Conservation (phyloP, 2,329 filamentous ascomycete genomes). For the Coniella lustricola region DNA sequence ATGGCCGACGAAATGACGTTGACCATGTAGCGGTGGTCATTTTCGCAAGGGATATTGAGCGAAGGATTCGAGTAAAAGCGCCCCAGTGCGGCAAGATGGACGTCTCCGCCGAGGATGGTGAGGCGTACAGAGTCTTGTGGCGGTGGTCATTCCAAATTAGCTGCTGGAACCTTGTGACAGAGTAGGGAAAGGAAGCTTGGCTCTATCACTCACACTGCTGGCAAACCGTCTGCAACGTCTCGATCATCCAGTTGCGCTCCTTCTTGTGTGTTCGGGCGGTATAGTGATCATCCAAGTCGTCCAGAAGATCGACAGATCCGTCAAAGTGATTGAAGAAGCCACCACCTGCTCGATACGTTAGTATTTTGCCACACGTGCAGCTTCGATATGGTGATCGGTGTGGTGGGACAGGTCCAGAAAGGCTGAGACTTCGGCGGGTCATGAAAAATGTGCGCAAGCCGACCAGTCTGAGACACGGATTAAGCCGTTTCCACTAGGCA, state of each 20-base stretch:
- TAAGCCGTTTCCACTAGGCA: background rate
- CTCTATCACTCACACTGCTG: conserved; percentile 47
- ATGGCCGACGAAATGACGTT: conserved; percentile 94
- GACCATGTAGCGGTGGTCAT: conserved; percentile 89
- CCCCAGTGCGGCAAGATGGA: conserved; percentile 84
- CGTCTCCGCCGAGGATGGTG: conserved; percentile 89
- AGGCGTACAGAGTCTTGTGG: conserved; percentile 64
- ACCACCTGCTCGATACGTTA: conserved; percentile 44
- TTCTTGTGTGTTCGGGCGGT: conserved; percentile 86
- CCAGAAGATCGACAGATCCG: conserved; percentile 83
- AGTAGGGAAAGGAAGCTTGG: too few relatives aligned
- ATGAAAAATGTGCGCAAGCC: background rate
- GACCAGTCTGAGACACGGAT: background rate
- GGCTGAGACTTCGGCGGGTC: background rate
- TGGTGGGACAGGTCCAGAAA: background rate
- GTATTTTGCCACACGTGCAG: background rate
- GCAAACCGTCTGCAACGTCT: conserved; percentile 75
- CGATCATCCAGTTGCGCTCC: conserved; percentile 72
- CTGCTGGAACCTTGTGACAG: background rate
- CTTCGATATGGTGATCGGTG: background rate
- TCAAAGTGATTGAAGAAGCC: conserved; percentile 91
- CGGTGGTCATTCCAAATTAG: background rate
- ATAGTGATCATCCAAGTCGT: conserved; percentile 94
- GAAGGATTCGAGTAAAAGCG: conserved; percentile 91
- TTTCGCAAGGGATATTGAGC: conserved; percentile 66